Percentiles rank a stretch among this genome's conserved stretches.
phyloP scores from a whole-genome alignment of 139 green algal species.

The Gonium pectorale region DNA sequence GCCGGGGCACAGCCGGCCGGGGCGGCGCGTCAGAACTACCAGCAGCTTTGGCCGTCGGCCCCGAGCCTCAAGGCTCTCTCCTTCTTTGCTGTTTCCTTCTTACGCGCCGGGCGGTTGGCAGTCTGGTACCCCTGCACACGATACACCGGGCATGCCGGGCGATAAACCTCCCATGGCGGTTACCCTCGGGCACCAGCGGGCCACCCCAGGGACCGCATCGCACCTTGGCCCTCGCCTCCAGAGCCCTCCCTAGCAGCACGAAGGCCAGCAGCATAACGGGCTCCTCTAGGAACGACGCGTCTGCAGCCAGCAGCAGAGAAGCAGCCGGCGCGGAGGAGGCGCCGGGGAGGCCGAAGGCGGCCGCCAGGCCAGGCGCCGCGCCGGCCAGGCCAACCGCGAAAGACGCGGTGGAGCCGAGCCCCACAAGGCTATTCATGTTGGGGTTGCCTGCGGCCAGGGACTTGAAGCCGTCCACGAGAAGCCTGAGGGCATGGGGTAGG shows the following conservation, averaged over 20 bases:
- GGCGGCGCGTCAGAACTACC: background rate
- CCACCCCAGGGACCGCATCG: too few species aligned
- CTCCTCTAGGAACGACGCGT: slow-evolving; percentile 90
- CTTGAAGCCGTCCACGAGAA: slow-evolving; percentile 79
- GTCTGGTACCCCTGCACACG: too few species aligned
- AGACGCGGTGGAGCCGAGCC: slow-evolving; percentile 78
- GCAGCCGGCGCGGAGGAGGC: background rate
- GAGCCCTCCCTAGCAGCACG: slow-evolving; percentile 87
- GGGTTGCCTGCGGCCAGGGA: slow-evolving; percentile 73
- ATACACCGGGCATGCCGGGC: too few species aligned
- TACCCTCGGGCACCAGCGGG: too few species aligned
- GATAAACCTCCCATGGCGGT: too few species aligned
- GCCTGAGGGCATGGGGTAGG: slow-evolving; percentile 16
- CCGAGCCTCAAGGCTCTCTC: too few species aligned
- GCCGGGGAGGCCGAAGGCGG: background rate
- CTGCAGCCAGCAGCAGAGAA: slow-evolving; percentile 60
- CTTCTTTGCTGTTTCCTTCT: too few species aligned
- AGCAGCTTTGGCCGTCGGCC: too few species aligned
- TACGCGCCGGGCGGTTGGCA: too few species aligned
- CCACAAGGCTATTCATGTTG: slow-evolving; percentile 96
- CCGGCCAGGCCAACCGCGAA: slow-evolving; percentile 69
- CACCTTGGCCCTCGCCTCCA: slow-evolving; percentile 85
- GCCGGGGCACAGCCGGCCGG: background rate
- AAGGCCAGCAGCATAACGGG: slow-evolving; percentile 97
- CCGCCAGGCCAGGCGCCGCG: background rate